phyloP scores from a whole-genome alignment of 257 asterid genomes.

The Sherardia arvensis region DNA sequence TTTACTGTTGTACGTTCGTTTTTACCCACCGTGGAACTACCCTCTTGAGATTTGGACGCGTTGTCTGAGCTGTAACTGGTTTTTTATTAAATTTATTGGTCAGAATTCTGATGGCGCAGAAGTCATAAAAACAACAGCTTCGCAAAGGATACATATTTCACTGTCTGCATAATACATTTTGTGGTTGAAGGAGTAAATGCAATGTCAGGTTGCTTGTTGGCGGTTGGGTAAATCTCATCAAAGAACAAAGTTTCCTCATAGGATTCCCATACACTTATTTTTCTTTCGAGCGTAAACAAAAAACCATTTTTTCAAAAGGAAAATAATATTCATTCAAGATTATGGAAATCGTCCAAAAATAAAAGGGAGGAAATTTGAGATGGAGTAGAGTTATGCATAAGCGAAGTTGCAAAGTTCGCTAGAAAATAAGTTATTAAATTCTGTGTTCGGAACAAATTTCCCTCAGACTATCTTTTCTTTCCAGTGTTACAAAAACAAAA shows the following conservation, averaged over 20 bases:
- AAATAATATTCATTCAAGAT: too few species aligned
- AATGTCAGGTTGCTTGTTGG: constrained; percentile 17
- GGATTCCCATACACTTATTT: neutral
- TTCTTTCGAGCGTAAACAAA: neutral
- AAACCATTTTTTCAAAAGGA: too few species aligned
- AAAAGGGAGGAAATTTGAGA: too few species aligned
- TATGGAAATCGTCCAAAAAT: too few species aligned
- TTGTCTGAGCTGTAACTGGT: neutral
- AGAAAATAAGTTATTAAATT: too few species aligned
- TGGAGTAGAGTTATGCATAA: too few species aligned
- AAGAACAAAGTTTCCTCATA: neutral
- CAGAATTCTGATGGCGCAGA: neutral
- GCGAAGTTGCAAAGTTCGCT: too few species aligned
- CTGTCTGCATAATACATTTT: neutral
- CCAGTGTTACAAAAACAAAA: too few species aligned
- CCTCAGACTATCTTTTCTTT: too few species aligned
- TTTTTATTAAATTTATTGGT: neutral
- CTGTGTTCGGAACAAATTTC: too few species aligned
- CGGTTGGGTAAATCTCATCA: neutral
- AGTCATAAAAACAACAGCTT: neutral
- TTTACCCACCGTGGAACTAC: neutral
- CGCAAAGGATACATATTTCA: neutral
- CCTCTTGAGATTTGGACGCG: neutral
- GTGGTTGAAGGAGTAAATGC: constrained; percentile 16
- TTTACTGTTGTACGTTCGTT: neutral